phyloP scores from a whole-genome alignment of 352 stramenopile genomes.

The Pythium utonaiense region DNA sequence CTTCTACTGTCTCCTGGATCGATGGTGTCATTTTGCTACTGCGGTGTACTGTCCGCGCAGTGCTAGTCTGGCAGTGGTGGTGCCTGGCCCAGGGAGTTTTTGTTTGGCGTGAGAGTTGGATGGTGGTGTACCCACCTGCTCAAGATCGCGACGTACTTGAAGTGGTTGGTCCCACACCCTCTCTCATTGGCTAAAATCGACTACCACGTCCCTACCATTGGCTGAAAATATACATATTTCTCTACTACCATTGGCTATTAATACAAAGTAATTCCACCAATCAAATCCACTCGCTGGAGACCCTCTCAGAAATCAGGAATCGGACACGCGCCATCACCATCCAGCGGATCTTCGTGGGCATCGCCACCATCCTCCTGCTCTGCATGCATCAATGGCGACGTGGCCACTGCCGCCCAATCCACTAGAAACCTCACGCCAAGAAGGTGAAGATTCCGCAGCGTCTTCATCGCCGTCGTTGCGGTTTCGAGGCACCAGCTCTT shows the following conservation, averaged over 20 bases:
- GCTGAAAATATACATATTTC: not conserved
- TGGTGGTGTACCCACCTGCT: not conserved
- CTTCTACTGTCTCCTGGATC: too few species aligned
- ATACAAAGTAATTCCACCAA: not conserved
- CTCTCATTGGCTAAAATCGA: not conserved
- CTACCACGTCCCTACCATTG: too few species aligned
- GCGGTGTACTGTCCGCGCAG: too few species aligned
- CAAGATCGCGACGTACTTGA: not conserved
- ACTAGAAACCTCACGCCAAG: not conserved
- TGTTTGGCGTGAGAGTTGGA: too few species aligned
- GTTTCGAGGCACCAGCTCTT: slow-evolving; percentile 1
- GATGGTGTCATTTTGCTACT: not conserved
- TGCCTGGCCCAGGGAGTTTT: too few species aligned
- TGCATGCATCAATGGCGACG: not conserved
- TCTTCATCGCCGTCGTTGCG: slow-evolving; percentile 1
- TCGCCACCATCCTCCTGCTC: not conserved
- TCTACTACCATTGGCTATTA: not conserved
- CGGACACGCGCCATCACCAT: not conserved
- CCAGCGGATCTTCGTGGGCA: not conserved
- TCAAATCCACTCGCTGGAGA: not conserved
- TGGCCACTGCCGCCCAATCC: not conserved
- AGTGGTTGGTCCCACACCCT: not conserved
- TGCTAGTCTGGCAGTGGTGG: not conserved
- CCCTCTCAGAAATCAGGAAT: not conserved
- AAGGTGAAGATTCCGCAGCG: not conserved